Evolutionary conservation across 148 eudicot genomes (phyloP).

Genomic region (Fagopyrum esculentum): DNA sequence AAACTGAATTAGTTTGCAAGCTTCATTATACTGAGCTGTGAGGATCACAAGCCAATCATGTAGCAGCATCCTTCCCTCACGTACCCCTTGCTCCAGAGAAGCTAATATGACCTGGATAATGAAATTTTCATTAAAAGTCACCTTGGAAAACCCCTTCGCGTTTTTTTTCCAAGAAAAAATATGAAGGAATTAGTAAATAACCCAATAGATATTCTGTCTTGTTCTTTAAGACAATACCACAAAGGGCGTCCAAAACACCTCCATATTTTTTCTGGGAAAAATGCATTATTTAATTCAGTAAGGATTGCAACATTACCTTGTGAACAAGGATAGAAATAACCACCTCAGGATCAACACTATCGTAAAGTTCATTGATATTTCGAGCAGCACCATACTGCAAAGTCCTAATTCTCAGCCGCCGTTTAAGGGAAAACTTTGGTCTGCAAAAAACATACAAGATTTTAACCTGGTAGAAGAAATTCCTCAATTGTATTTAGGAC

Average conservation of each 20-base stretch:
- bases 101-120: conserved; percentile 71
- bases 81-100: conserved; percentile 87
- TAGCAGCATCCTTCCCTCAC: conserved; percentile 86
- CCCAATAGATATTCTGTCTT: not conserved
- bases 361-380: conserved; percentile 87
- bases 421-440: conserved; percentile 54
- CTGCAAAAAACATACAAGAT: conserved; percentile 40
- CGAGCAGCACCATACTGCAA: conserved; percentile 72
- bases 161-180: not conserved
- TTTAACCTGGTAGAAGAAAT: conserved; percentile 7
- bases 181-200: not conserved
- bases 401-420: conserved; percentile 86
- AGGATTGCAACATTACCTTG: conserved; percentile 41
- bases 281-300: not conserved
- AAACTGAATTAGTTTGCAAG: conserved; percentile 56
- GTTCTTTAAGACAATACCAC: not conserved
- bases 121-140: not conserved
- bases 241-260: not conserved
- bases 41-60: conserved; percentile 99
- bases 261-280: not conserved
- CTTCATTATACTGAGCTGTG: conserved; percentile 82
- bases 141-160: not conserved
- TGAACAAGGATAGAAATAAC: conserved; percentile 88
- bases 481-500: not conserved
- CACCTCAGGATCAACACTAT: conserved; percentile 92